phyloP scores from a whole-genome alignment of 345 rosid species.

The Microcos paniculata region DNA sequence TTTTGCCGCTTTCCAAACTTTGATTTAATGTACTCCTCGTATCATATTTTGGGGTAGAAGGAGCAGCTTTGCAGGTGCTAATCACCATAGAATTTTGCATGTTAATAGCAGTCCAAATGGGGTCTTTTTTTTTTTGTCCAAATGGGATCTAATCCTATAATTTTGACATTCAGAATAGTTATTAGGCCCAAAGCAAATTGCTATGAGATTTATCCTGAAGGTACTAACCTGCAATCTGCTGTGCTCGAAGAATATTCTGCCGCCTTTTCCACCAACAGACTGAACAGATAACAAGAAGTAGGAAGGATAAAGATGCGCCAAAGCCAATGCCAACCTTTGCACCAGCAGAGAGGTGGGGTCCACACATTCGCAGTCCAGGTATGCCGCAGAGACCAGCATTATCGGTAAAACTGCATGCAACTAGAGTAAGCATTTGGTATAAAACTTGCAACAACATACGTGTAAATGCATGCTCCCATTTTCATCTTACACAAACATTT shows the following conservation, averaged over 20 bases:
- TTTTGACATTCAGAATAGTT: background rate
- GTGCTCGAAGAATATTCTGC: constrained; percentile 85
- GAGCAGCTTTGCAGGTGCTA: background rate
- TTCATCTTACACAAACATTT: constrained; percentile 1
- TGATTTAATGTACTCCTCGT: background rate
- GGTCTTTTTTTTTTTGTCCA: no score
- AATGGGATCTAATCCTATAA: background rate
- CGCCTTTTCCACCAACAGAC: constrained; percentile 86
- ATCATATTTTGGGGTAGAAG: background rate
- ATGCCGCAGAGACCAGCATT: constrained; percentile 94
- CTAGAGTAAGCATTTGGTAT: constrained; percentile 10
- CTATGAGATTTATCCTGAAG: background rate
- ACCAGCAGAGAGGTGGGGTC: constrained; percentile 73
- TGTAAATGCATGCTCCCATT: background rate
- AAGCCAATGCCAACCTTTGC: constrained; percentile 82
- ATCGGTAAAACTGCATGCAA: constrained; percentile 80
- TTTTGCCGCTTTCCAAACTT: background rate
- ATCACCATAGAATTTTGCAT: background rate
- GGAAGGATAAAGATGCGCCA: constrained; percentile 49
- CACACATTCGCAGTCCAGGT: constrained; percentile 86
- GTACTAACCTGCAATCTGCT: constrained; percentile 74
- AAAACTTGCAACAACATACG: background rate
- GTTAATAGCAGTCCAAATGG: background rate
- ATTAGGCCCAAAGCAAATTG: background rate
- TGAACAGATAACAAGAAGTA: constrained; percentile 57